phyloP scores from a whole-genome alignment of 306 rosid species.

The Vicia faba region DNA sequence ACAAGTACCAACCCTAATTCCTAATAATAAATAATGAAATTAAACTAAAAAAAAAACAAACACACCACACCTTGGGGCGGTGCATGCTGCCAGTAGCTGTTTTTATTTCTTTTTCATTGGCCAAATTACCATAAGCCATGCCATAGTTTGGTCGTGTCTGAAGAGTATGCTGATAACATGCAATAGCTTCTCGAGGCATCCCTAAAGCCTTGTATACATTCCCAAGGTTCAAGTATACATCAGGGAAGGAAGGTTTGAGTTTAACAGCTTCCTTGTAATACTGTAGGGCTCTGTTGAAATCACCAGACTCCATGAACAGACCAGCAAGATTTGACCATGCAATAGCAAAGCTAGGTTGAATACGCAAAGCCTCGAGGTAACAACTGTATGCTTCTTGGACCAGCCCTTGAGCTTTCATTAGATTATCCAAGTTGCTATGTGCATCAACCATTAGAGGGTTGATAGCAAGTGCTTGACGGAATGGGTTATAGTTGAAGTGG shows the following conservation, averaged over 20 bases:
- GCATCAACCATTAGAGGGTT: too few species aligned
- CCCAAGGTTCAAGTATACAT: conserved; percentile 98
- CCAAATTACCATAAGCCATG: conserved; percentile 98
- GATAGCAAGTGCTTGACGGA: too few species aligned
- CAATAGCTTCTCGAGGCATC: conserved; percentile 93
- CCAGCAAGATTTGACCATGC: conserved; percentile 99
- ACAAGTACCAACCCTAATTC: too few species aligned
- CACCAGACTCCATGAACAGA: conserved; percentile 97
- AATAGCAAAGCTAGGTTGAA: conserved; percentile 92
- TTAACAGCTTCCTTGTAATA: conserved; percentile 75
- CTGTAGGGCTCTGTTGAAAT: conserved; percentile 92
- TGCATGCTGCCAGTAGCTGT: too few species aligned
- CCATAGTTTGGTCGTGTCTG: conserved; percentile 89
- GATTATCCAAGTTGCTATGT: conserved; percentile 59
- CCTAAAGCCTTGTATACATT: conserved; percentile 99
- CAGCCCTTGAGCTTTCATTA: conserved; percentile 61
- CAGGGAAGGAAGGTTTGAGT: conserved; percentile 96
- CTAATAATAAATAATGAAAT: too few species aligned
- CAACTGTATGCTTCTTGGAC: conserved; percentile 99
- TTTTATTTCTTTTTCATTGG: too few species aligned
- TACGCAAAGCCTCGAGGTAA: conserved; percentile 94
- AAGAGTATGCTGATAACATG: conserved; percentile 91
- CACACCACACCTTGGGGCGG: too few species aligned
- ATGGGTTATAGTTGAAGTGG: too few species aligned
- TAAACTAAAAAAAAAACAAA: too few species aligned